Evolutionary conservation across 768 basidiomycete species (phyloP).

Genomic region (Cystofilobasidium bisporidii): DNA sequence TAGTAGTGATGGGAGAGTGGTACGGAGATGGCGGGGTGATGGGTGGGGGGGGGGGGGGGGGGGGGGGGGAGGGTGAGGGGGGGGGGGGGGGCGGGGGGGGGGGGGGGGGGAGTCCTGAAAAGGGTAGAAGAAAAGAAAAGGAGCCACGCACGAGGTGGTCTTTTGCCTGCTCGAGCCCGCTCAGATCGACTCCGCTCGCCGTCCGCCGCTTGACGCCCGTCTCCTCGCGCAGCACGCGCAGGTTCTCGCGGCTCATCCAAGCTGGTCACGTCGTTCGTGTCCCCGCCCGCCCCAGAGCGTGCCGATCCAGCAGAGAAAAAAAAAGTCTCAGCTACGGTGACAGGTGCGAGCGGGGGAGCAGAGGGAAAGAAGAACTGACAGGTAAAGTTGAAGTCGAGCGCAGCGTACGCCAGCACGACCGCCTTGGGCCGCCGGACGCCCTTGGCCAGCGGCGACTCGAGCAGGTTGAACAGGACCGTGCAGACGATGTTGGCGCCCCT

Average conservation of each 20-base stretch:
- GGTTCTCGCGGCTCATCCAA: constrained; percentile 65
- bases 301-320: too few relatives aligned
- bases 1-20: too few relatives aligned
- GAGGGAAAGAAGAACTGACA: constrained; percentile 49
- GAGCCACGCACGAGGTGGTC: constrained; percentile 53
- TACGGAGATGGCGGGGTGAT: too few relatives aligned
- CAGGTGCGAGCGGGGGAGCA: constrained; percentile 71
- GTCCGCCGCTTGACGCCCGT: constrained; percentile 51
- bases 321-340: too few relatives aligned
- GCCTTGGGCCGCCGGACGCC: constrained; percentile 65
- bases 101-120: too few relatives aligned
- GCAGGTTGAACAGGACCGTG: constrained; percentile 70
- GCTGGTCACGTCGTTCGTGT: constrained; percentile 51
- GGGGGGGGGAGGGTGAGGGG: too few relatives aligned
- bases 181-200: constrained; percentile 50
- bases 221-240: constrained; percentile 74
- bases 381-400: constrained; percentile 93
- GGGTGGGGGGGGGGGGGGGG: too few relatives aligned
- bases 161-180: constrained; percentile 64
- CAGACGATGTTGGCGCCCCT: constrained; percentile 84
- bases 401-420: constrained; percentile 79
- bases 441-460: constrained; percentile 49
- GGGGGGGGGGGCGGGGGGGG: too few relatives aligned
- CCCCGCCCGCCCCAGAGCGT: too few relatives aligned
- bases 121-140: too few relatives aligned